Percentiles rank a stretch among this genome's conserved stretches.
Conservation (phyloP, 345 rosid species). For the Noccaea caerulescens region DNA sequence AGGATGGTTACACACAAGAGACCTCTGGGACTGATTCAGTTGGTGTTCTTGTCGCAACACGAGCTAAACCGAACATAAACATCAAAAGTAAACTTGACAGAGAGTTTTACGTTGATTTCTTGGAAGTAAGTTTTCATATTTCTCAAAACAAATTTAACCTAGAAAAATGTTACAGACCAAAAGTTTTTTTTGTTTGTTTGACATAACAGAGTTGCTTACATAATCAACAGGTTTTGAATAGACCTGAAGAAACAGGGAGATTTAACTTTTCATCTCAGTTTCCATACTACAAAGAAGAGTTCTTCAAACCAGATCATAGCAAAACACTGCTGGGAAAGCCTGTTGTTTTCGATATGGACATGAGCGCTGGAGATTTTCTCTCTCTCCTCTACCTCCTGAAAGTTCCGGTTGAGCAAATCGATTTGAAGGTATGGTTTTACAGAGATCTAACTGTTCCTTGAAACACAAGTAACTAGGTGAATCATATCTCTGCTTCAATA, state of each 20-base stretch:
- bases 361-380: conserved; percentile 95
- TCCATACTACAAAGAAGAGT: conserved; percentile 68
- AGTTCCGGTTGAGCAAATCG: conserved; percentile 67
- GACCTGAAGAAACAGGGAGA: conserved; percentile 61
- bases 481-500: not conserved
- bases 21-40: conserved; percentile 62
- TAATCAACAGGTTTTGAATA: conserved; percentile 64
- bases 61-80: conserved; percentile 65
- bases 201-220: not conserved
- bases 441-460: conserved; percentile 3
- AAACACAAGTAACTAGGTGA: not conserved
- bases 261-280: conserved; percentile 76
- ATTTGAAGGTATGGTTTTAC: conserved; percentile 61
- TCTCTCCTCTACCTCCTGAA: conserved; percentile 84
- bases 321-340: conserved; percentile 66
- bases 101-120: conserved; percentile 73
- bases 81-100: conserved; percentile 54
- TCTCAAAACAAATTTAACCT: not conserved
- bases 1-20: conserved; percentile 91
- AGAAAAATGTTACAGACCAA: not conserved
- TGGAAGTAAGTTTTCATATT: conserved; percentile 65
- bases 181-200: not conserved
- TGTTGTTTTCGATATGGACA: conserved; percentile 88
- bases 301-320: conserved; percentile 60
- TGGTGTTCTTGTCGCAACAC: conserved; percentile 74